Percentiles rank a stretch among this genome's conserved stretches.
Conservation (phyloP, 208 protist species). For the Angomonas deanei region DNA sequence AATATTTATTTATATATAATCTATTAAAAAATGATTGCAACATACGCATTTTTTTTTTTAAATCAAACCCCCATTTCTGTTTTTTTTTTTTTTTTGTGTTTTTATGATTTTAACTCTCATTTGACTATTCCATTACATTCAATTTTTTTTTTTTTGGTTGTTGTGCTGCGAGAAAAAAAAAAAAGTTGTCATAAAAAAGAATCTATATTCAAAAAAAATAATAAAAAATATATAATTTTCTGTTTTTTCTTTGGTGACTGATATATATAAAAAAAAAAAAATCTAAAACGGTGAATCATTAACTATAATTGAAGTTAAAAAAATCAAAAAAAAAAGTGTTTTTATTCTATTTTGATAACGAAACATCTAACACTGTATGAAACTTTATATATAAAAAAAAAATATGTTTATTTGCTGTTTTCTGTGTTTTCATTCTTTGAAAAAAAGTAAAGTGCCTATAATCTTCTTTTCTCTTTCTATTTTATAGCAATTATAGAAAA, state of each 20-base stretch:
- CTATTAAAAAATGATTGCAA: too few relatives aligned
- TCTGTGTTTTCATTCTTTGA: constrained; percentile 5
- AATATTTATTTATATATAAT: constrained; percentile 1
- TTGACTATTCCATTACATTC: not conserved
- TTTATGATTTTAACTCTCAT: not conserved
- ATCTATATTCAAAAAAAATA: not conserved
- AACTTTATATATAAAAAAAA: constrained; percentile 4
- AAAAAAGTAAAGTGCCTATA: not conserved
- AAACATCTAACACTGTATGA: too few relatives aligned
- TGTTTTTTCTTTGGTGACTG: too few relatives aligned
- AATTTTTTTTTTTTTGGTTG: not conserved
- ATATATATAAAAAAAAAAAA: constrained; percentile 1
- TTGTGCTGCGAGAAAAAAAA: too few relatives aligned
- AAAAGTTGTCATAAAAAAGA: constrained; percentile 3
- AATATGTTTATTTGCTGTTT: not conserved
- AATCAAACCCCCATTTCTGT: too few relatives aligned
- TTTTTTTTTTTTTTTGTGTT: constrained; percentile 5
- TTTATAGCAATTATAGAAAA: not conserved
- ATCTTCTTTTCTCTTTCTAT: constrained; percentile 7
- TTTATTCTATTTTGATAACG: too few relatives aligned
- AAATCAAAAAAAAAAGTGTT: constrained; percentile 3
- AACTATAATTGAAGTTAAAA: not conserved
- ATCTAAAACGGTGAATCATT: constrained; percentile 3
- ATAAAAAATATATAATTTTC: constrained; percentile 2
- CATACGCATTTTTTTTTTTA: too few relatives aligned